A percentile compares a stretch with the other conserved stretches of the same genome.
Conservation (phyloP, 345 rosid species). For the Rhodomyrtus tomentosa region DNA sequence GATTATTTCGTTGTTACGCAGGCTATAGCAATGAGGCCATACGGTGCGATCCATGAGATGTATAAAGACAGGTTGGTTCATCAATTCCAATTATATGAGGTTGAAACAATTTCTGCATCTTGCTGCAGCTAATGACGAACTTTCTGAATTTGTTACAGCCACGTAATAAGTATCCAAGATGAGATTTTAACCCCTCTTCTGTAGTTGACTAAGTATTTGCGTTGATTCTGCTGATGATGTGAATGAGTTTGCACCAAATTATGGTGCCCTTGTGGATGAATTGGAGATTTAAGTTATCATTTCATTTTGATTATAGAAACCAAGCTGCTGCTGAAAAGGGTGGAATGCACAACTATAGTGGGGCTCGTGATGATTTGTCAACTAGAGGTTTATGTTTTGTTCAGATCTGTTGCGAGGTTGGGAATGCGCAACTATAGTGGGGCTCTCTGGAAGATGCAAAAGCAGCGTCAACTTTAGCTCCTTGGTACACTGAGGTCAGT, state of each 20-base stretch:
- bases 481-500: constrained; percentile 49
- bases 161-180: background rate
- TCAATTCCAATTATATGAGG: background rate
- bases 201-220: background rate
- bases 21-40: constrained; percentile 61
- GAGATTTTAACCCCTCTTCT: background rate
- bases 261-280: background rate
- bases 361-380: constrained; percentile 55
- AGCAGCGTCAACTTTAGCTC: constrained; percentile 37
- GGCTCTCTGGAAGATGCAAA: constrained; percentile 72
- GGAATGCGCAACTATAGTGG: constrained; percentile 42
- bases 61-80: constrained; percentile 52
- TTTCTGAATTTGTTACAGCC: background rate
- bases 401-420: constrained; percentile 58
- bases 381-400: background rate
- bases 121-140: background rate
- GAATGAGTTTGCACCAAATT: background rate
- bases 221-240: background rate
- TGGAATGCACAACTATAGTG: constrained; percentile 36
- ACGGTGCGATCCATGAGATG: constrained; percentile 60
- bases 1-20: constrained; percentile 15
- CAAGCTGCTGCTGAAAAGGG: constrained; percentile 38
- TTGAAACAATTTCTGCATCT: background rate
- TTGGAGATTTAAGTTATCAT: background rate
- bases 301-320: background rate